Base-by-base conservation (phyloP, 257 asterid species). In the Oldenlandia corymbosa region DNA sequence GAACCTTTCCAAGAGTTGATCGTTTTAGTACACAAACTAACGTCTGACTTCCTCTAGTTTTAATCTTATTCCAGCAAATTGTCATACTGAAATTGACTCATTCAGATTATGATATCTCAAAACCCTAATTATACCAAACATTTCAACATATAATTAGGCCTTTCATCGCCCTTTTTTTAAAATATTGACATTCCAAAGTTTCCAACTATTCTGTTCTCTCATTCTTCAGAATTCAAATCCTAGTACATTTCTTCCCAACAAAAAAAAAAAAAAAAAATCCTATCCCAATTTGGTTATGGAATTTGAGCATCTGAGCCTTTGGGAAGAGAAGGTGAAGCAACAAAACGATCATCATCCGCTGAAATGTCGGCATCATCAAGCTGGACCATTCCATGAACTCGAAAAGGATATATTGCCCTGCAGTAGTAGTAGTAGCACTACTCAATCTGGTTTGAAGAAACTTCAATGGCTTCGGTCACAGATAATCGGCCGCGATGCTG, bases 391-490 rank as follows among this genome's bases (percentile, higher is more conserved):
- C 47, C 68, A 68, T 26, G 20, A 50, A 31, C 65, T 49, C 17
- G 71, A 69, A 11, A 59, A 59, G 18, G n/a, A n/a, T n/a, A n/a
- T 70, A 32, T 7, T 20, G 60, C 3, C 80, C 69, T 0, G 20
- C n/a, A n/a, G n/a, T n/a, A n/a, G n/a, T n/a, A n/a, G n/a, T n/a
- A n/a, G n/a, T n/a, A n/a, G 16, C 48, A 61, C 13, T 27, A 75
- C 14, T 0, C 42, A 65, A 32, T 51, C 83, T 2, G 47, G 69
- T 0, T 72, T 56, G 59, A 64, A 70, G 62, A 87, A 78, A 60
- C 85, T 87, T 5, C 8, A 51, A 0, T 87, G 95, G 93, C 74
- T 87, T 13, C 84, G 83, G 45, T 81, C 90, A 28, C 87, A 87
- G 58, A 83, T 85, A 34, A 76, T 85, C 10, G 93, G 95, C 5